A percentile compares a stretch with the other conserved stretches of the same genome.
phyloP scores from a whole-genome alignment of 176 grass and related monocot species.

The barley (Hordeum vulgare) region DNA sequence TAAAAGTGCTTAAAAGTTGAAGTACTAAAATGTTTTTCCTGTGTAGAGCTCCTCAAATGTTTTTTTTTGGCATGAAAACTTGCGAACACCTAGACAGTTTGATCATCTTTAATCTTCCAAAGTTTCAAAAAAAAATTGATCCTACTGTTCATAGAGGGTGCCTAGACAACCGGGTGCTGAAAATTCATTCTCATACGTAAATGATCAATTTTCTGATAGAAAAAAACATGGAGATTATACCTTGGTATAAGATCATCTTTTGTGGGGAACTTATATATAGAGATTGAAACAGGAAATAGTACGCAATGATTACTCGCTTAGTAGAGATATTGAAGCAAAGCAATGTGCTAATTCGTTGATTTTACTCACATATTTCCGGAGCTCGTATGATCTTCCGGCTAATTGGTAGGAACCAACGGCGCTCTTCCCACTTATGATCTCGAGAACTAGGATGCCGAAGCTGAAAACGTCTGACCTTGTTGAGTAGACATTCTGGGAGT shows the following conservation, averaged over 20 bases:
- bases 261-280: background rate
- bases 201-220: background rate
- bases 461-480: conserved; percentile 43
- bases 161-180: too few species aligned
- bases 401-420: background rate
- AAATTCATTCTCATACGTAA: too few species aligned
- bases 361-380: conserved; percentile 23
- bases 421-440: conserved; percentile 35
- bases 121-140: too few species aligned
- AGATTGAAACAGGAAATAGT: background rate
- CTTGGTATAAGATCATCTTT: background rate
- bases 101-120: too few species aligned
- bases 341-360: background rate
- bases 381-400: conserved; percentile 13
- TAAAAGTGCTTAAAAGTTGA: too few species aligned
- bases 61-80: too few species aligned
- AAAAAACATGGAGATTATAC: background rate
- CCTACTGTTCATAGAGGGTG: too few species aligned
- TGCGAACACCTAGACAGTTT: too few species aligned
- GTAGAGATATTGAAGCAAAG: background rate
- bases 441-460: conserved; percentile 41
- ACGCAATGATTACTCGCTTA: background rate
- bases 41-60: too few species aligned
- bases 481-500: conserved; percentile 26
- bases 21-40: too few species aligned